These are phyloP conservation scores for Cenococcum geophilum DNA, from an alignment of 495 filamentous ascomycete species.

Conservation along the genomic window DNA sequence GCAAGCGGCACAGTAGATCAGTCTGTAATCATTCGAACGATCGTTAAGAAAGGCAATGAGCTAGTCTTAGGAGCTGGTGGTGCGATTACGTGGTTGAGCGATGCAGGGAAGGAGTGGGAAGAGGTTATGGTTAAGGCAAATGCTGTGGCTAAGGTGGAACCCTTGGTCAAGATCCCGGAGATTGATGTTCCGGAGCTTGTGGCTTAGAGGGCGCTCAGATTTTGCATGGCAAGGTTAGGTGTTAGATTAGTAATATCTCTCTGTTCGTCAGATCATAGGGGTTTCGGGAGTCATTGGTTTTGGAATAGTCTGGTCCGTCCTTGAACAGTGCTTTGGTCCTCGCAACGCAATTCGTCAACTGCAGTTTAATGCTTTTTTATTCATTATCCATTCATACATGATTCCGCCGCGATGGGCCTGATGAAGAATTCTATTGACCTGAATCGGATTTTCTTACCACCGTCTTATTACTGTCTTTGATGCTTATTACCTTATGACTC, in stretches of 20 bases:
- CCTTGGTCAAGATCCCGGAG: neutral
- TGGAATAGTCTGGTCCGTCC: neutral
- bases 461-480: too few relatives aligned
- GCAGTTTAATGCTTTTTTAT: neutral
- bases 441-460: too few relatives aligned
- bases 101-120: slow-evolving; percentile 1
- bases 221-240: neutral
- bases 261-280: neutral
- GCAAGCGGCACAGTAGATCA: neutral
- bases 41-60: neutral
- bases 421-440: neutral
- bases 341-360: neutral
- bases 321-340: neutral
- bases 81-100: neutral
- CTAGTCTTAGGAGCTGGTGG: neutral
- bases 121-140: slow-evolving; percentile 1
- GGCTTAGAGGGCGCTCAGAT: neutral
- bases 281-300: neutral
- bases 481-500: too few relatives aligned
- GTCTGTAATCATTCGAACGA: neutral
- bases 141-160: neutral
- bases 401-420: neutral
- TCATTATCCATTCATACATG: neutral
- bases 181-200: neutral
- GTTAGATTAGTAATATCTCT: neutral